These are phyloP conservation scores for Cylindricascospora bacillispora DNA, from an alignment of 1,139 yeast species.

Conservation along the genomic window DNA sequence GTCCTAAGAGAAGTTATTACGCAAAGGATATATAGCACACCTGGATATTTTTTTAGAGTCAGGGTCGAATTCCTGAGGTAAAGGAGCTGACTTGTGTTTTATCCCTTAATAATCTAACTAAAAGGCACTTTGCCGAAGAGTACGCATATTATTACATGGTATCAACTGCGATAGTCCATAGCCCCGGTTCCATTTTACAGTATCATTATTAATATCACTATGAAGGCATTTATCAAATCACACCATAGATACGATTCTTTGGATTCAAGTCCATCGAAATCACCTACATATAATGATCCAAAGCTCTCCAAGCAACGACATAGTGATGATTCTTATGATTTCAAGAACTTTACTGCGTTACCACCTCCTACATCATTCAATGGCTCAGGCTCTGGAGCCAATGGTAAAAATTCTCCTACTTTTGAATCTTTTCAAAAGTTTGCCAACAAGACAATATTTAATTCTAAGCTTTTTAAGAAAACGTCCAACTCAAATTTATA, in stretches of 20 bases:
- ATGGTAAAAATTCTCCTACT: slow-evolving; percentile 14
- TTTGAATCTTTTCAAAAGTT: slow-evolving; percentile 23
- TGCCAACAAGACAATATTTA: slow-evolving; percentile 15
- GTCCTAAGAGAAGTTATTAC: too few species aligned
- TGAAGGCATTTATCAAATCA: slow-evolving; percentile 29
- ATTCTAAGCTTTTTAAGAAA: slow-evolving; percentile 21
- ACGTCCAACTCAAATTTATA: slow-evolving; percentile 10
- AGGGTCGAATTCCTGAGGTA: too few species aligned
- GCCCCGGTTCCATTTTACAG: too few species aligned
- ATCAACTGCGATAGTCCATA: too few species aligned
- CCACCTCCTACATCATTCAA: slow-evolving; percentile 12
- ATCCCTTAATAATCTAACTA: too few species aligned
- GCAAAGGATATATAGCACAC: too few species aligned
- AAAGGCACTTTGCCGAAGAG: too few species aligned
- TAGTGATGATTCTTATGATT: slow-evolving; percentile 11
- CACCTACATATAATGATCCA: too few species aligned
- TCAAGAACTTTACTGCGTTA: slow-evolving; percentile 4
- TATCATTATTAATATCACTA: too few species aligned
- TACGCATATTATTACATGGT: too few species aligned
- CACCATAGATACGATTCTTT: slow-evolving; percentile 26
- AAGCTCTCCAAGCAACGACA: slow-evolving; percentile 10
- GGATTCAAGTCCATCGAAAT: slow-evolving; percentile 14
- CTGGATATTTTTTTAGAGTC: too few species aligned
- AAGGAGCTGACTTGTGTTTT: too few species aligned
- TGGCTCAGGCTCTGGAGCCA: slow-evolving; percentile 4